Evolutionary conservation across 257 asterid genomes (phyloP), one percentile per base, ranked within the genome.

Genomic region (Solanum tarapatanum): DNA sequence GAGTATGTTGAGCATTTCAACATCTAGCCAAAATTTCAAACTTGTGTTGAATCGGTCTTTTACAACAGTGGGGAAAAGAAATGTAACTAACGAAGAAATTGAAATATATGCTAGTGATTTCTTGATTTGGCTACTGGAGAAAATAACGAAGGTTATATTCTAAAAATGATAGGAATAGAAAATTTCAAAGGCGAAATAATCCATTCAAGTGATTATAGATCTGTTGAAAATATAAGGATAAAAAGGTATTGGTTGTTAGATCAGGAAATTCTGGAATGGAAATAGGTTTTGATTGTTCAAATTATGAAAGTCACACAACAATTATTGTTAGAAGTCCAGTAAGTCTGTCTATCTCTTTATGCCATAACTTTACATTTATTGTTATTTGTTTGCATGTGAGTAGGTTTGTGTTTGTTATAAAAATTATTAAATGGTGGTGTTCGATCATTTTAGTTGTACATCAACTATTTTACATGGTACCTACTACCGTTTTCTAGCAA

Each of bases 121-220:
- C 11, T 19, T 55, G 24, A 21, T 2, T 95, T 92, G 7, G 96
- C 97, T 1, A 88, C 91, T 5, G 94, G 95, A 35, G 94, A 92
- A 89, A 19, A 55, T 21, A 55, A 19, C 8, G 24, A 55, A 55
- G 64, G 93, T 21, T 19, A 55, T 7, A 55, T 55, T 55, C 4
- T 9, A 19, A 55, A 55, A 7, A 23, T 55, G 11, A 8, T 17
- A 55, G 64, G 64, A 23, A 3, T 19, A 17, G 24, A 55, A 55
- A 55, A 55, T 17, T 55, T 55, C 24, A 8, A 37, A 37, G 3
- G 41, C 3, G 41, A 37, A 37, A 37, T 37, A 37, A 37, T 37
- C 11, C 41, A 37, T 37, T 37, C 41, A 37, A 37, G 11, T 37
- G 41, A 37, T 8, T 37, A 37, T 37, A 37, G 41, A 37, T 37